Base-by-base conservation (phyloP, 1,284 basidiomycete genomes). In the Filobasidium uniguttulatum region DNA sequence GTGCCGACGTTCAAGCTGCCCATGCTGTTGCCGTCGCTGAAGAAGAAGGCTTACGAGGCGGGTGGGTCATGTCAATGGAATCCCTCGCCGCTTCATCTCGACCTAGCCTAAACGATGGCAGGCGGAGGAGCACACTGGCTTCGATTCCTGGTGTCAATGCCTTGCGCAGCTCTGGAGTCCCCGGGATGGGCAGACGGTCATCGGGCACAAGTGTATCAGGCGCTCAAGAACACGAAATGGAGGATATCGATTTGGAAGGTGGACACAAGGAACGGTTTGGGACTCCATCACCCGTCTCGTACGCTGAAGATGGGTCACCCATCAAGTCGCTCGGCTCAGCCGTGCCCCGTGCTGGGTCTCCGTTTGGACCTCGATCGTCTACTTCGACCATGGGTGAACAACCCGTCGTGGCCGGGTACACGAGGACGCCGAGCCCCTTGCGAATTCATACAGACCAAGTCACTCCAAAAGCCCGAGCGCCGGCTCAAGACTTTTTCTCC, bases 231-330 rank as follows among this genome's bases (percentile, higher is more conserved):
- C 20, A 20, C 17, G 66, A 62, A 30, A 69, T 71, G 69, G 68
- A 67, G 17, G 66, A 70, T 54, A 68, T 70, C 48, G 69, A 71
- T 55, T 60, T 71, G 29, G 69, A 71, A 56, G 63, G 62, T 30
- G 69, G 69, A 6, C 25, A 43, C 15, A 47, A 38, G 15, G 51
- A 53, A 15, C 40, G 43, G 9, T 53, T 53, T 15, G 51, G 51
- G n/a, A n/a, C n/a, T n/a, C n/a, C 15, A 12, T 43, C 40, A 26
- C 40, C 40, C 26, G 15, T 15, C 4, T n/a, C 26, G 15, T 43
- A 26, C 26, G 22, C 40, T 3, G 23, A 23, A 8, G 40, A 43
- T 15, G 4, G 9, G 14, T 43, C 40, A 4, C 40, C 40, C 26
- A 20, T 29, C 25, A 43, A 26, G 26, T 43, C 23, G 25, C 15